Evolutionary conservation across 306 rosid species (phyloP), one percentile per base, ranked within the genome.

Genomic region (Bauhinia variegata): DNA sequence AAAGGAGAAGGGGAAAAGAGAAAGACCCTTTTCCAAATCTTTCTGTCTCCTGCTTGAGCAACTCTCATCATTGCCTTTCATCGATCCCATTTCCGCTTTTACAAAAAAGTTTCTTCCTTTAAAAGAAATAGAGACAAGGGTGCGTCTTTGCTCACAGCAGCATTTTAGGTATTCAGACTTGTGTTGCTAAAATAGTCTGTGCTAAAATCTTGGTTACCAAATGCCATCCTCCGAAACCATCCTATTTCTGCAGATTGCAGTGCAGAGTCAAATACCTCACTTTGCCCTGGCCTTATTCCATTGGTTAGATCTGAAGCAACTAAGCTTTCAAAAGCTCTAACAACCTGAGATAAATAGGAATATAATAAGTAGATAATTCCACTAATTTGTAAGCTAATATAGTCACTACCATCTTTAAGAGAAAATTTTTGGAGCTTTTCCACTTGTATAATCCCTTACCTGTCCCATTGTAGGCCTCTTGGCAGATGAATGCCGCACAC

Each of bases 391-490:
- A 28, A 3, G 59, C 58, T 70, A 60, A 15, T 28, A 36, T 67
- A 39, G 53, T 18, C 39, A 50, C 4, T 17, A 0, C 10, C 18
- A 39, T 18, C 11, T 28, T 4, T 4, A 17, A 31, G 13, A 31
- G 5, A 62, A 15, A 11, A 7, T 8, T 39, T 66, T 39, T 39
- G 42, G 53, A 5, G 8, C 12, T 60, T 64, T 75, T 71, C 39
- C 7, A 38, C 5, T 48, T 39, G 2, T 15, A 19, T 36, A 32
- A 18, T 63, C 4, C n/a, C 23, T 74, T 75, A 92, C 98, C 96
- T 93, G 96, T 74, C 98, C 97, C 98, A 93, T 88, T 49, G 81
- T 78, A 16, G 98, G 96, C 68, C 98, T 84, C 87, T 86, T 86
- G 43, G 85, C 52, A 75, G 96, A 72, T 3, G 91, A 88, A 65